phyloP scores from a whole-genome alignment of 371 early-diverging fungal species.

The Lichtheimia ornata region DNA sequence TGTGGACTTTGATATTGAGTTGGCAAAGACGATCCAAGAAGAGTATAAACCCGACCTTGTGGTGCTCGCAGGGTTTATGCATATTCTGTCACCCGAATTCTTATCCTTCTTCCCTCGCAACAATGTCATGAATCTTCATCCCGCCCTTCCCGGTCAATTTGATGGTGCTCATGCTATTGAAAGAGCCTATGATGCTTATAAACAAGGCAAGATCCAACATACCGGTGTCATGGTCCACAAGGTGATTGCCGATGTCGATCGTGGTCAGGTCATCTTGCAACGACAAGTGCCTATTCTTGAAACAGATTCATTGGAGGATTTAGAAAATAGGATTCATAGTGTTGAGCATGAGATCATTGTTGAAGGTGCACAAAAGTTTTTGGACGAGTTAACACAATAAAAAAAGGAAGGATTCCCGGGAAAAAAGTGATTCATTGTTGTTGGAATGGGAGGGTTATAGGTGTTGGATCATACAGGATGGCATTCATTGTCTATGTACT shows the following conservation, averaged over 20 bases:
- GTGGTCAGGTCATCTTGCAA: conserved; percentile 85
- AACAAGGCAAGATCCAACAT: conserved; percentile 70
- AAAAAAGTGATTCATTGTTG: too few relatives aligned
- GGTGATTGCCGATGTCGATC: conserved; percentile 93
- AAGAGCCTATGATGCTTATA: conserved; percentile 84
- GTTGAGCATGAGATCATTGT: conserved; percentile 89
- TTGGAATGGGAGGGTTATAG: too few relatives aligned
- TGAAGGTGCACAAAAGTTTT: conserved; percentile 52
- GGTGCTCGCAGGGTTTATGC: conserved; percentile 98
- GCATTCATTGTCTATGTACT: too few relatives aligned
- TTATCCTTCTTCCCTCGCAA: conserved; percentile 62
- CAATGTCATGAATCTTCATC: conserved; percentile 92
- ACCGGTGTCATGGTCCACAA: conserved; percentile 98
- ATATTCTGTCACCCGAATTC: conserved; percentile 88
- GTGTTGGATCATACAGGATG: too few relatives aligned
- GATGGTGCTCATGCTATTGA: conserved; percentile 96
- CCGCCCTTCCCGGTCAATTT: conserved; percentile 93
- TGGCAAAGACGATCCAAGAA: conserved; percentile 71
- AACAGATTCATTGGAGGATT: conserved; percentile 74
- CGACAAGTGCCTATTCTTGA: conserved; percentile 75
- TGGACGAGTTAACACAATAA: conserved; percentile 26
- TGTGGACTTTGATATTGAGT: conserved; percentile 83
- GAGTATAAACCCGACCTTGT: conserved; percentile 71
- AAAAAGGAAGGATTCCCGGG: background rate
- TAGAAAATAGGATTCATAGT: conserved; percentile 87